Evolutionary conservation across 345 rosid species (phyloP), one percentile per base, ranked within the genome.

Genomic region (Mallotus nudiflorus): DNA sequence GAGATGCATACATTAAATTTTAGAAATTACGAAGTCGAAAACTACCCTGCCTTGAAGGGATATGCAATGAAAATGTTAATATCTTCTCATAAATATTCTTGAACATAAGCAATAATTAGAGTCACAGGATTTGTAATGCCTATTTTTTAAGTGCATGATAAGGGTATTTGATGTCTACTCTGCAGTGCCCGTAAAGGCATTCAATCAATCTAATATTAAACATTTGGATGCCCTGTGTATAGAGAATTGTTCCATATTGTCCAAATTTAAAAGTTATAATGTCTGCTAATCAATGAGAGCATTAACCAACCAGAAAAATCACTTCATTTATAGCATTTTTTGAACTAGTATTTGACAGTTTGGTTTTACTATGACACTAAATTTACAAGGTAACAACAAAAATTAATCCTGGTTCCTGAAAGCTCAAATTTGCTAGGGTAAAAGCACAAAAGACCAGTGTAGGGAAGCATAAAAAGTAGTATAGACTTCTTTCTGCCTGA

Each of bases 381-480:
- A 45, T 68, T 53, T 45, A 19, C 61, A 46, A 4, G 45, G 53
- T 28, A 14, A 29, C n/a, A 49, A 1, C 16, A n/a, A 44, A 54
- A 37, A 61, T 51, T 51, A 24, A 33, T 45, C 15, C 29, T 11
- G 18, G 22, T 33, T 19, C 1, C n/a, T 69, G 9, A 73, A 22
- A 53, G 25, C 52, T 29, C 25, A 10, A 22, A 59, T 28, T 39
- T 29, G 7, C 29, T 31, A 20, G 49, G 56, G n/a, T 69, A 12
- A 42, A n/a, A 51, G 51, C 51, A 58, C 37, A 40, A 59, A 65
- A 71, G 9, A 50, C 5, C 57, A 16, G 39, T 8, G 19, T 12
- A 56, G 52, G 24, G 56, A 22, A 68, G 78, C 54, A 12, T 55
- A 57, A 52, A 18, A 52, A 1, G 58, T 15, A 4, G 24, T 61